These are phyloP conservation scores for Stentor roeselii DNA, from an alignment of 73 alveolate species.

Conservation along the genomic window DNA sequence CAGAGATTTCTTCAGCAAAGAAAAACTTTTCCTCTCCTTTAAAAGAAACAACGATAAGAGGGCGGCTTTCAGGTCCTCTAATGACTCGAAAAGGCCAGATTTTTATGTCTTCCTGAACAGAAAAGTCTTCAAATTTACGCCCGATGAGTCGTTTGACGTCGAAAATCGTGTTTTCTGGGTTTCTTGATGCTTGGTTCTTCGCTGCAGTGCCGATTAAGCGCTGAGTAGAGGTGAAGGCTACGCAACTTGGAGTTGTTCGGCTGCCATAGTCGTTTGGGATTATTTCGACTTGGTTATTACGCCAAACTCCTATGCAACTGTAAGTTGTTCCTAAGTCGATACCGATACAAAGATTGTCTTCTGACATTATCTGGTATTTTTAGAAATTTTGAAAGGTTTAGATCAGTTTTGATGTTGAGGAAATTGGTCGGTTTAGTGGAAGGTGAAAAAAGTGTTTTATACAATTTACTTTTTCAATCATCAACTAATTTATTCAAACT, in stretches of 20 bases:
- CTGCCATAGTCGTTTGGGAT: conserved; percentile 78
- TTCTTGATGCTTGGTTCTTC: conserved; percentile 58
- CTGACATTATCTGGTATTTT: too few relatives aligned
- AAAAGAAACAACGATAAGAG: too few relatives aligned
- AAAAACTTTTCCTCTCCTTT: conserved; percentile 18
- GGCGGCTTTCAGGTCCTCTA: conserved; percentile 52
- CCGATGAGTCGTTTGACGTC: conserved; percentile 82
- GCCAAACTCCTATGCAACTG: conserved; percentile 82
- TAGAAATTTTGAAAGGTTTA: too few relatives aligned
- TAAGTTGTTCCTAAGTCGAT: conserved; percentile 90
- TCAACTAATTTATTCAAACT: too few relatives aligned
- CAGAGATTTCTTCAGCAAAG: conserved; percentile 32
- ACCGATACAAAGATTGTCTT: conserved; percentile 84
- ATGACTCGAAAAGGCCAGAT: conserved; percentile 58
- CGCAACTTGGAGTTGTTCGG: conserved; percentile 85
- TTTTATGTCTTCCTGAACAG: conserved; percentile 48
- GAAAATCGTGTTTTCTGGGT: conserved; percentile 69
- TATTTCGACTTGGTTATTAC: conserved; percentile 82
- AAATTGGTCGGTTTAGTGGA: too few relatives aligned
- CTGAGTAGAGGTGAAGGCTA: conserved; percentile 54
- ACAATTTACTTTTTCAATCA: too few relatives aligned
- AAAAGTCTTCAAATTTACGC: conserved; percentile 57
- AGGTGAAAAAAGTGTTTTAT: too few relatives aligned
- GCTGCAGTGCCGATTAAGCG: conserved; percentile 65
- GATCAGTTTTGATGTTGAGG: too few relatives aligned